A percentile compares a stretch with the other conserved stretches of the same genome.
Evolutionary conservation across 1,284 basidiomycete genomes (phyloP).

Genomic region (Blastosporella zonata): DNA sequence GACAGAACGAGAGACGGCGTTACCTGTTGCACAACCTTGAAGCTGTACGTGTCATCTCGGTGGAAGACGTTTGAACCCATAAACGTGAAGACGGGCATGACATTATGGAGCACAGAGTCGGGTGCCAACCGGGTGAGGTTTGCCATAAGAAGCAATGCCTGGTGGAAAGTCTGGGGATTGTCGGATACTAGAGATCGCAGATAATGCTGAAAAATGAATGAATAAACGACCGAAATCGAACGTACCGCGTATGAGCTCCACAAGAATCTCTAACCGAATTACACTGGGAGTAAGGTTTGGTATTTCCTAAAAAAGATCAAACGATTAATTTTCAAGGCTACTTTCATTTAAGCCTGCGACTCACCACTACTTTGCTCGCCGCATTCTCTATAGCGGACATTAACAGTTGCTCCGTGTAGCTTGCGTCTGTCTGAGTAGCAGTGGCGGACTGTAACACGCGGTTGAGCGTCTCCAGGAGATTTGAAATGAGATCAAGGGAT

Average conservation of each 20-base stretch:
- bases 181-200: constrained; percentile 58
- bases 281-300: constrained; percentile 48
- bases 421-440: constrained; percentile 55
- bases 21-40: constrained; percentile 92
- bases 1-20: constrained; percentile 1
- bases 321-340: neutral
- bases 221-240: constrained; percentile 2
- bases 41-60: constrained; percentile 93
- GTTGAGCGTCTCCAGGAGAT: constrained; percentile 74
- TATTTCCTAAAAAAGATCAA: constrained; percentile 32
- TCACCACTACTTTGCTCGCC: constrained; percentile 59
- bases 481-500: constrained; percentile 69
- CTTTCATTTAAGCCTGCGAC: constrained; percentile 17
- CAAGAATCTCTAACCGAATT: constrained; percentile 75
- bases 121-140: constrained; percentile 83
- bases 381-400: constrained; percentile 79
- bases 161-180: constrained; percentile 94
- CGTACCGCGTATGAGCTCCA: constrained; percentile 83
- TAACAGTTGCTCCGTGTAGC: constrained; percentile 83
- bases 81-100: constrained; percentile 99
- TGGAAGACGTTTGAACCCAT: constrained; percentile 98
- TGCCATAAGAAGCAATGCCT: constrained; percentile 89
- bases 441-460: constrained; percentile 57
- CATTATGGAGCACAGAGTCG: constrained; percentile 88
- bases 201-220: constrained; percentile 4